Conservation (phyloP, 2,329 filamentous ascomycete genomes). For the Arachnomyces sp. region DNA sequence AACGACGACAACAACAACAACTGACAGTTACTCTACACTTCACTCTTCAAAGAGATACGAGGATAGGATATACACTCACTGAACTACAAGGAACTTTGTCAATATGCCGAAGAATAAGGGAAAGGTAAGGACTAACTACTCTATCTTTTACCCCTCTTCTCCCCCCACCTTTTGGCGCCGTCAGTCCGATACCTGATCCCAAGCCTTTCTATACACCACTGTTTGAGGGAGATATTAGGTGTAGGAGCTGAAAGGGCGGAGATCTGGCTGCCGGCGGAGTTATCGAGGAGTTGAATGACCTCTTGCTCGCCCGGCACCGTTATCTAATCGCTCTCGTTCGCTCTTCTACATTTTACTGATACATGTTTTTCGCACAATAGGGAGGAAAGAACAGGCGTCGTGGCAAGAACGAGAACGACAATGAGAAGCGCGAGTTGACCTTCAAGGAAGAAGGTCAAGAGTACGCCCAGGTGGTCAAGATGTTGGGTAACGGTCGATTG, state of each 20-base stretch:
- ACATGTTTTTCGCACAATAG: slow-evolving; percentile 41
- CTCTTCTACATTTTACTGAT: slow-evolving; percentile 20
- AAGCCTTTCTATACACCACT: neutral
- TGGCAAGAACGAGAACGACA: slow-evolving; percentile 99
- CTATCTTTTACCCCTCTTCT: slow-evolving; percentile 15
- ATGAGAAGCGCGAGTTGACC: slow-evolving; percentile 95
- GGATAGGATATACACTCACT: too few relatives aligned
- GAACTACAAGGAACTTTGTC: slow-evolving; percentile 12
- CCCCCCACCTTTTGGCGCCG: slow-evolving; percentile 1
- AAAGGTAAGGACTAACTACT: slow-evolving; percentile 60
- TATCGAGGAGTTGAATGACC: too few relatives aligned
- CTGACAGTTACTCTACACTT: too few relatives aligned
- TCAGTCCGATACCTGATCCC: neutral
- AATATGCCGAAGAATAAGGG: slow-evolving; percentile 99
- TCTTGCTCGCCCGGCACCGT: slow-evolving; percentile 15
- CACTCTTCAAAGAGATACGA: too few relatives aligned
- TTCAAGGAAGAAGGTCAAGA: slow-evolving; percentile 98
- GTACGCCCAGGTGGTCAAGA: slow-evolving; percentile 84
- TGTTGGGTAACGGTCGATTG: slow-evolving; percentile 90
- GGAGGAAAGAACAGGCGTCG: slow-evolving; percentile 97
- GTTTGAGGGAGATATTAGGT: too few relatives aligned
- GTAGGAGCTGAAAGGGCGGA: neutral
- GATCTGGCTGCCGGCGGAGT: neutral
- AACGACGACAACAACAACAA: too few relatives aligned
- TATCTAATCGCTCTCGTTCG: slow-evolving; percentile 4